Evolutionary conservation across 2,329 filamentous ascomycete species (phyloP).

Genomic region (Arthroderma uncinatum): DNA sequence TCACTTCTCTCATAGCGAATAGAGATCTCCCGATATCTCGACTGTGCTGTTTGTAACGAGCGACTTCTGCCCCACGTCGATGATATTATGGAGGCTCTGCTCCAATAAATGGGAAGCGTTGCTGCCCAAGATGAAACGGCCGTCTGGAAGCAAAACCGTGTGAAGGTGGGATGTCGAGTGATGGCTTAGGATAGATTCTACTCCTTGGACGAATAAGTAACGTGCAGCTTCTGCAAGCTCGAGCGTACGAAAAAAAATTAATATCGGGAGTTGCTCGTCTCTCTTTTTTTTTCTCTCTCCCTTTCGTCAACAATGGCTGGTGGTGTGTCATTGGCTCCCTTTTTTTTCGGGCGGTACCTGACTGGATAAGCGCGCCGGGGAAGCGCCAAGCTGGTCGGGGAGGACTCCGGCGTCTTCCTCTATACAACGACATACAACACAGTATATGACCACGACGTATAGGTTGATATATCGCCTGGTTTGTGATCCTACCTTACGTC

Average conservation of each 20-base stretch:
- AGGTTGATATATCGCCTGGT: neutral
- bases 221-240: neutral
- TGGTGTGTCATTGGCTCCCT: neutral
- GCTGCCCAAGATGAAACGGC: constrained; percentile 2
- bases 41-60: neutral
- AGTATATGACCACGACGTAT: too few species aligned
- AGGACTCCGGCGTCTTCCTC: neutral
- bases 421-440: too few species aligned
- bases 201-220: neutral
- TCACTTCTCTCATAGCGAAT: constrained; percentile 82
- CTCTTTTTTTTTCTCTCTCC: neutral
- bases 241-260: neutral
- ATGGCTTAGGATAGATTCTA: neutral
- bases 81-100: neutral
- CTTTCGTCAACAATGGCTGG: constrained; percentile 1
- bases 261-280: neutral
- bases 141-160: neutral
- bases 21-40: neutral
- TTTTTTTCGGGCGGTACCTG: neutral
- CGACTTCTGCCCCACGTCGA: neutral
- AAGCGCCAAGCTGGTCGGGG: neutral
- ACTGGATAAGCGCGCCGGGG: neutral
- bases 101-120: neutral
- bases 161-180: neutral
- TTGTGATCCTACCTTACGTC: neutral